Evolutionary conservation across 805 yeast species (phyloP).

Genomic region (Danielozyma ontarioensis): DNA sequence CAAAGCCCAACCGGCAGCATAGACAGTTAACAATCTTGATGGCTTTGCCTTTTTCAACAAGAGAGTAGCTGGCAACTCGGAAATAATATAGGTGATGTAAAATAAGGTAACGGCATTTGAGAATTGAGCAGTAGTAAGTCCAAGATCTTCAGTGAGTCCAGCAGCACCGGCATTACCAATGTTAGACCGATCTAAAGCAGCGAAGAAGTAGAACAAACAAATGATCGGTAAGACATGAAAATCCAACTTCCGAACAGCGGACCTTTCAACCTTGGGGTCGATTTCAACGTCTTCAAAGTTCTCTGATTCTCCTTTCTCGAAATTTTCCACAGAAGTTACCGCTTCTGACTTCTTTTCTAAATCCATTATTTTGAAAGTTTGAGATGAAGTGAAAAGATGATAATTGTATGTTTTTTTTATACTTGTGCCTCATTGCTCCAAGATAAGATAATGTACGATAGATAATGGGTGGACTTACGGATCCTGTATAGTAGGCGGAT

Average conservation of each 20-base stretch:
- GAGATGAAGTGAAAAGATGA: too few species aligned
- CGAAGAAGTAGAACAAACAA: constrained; percentile 38
- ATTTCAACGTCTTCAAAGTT: constrained; percentile 7
- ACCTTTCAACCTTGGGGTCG: constrained; percentile 17
- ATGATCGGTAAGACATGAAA: constrained; percentile 38
- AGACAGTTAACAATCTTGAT: constrained; percentile 22
- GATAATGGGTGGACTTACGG: too few species aligned
- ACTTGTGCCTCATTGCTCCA: too few species aligned
- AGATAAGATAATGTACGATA: too few species aligned
- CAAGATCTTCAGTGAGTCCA: constrained; percentile 40
- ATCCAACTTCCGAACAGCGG: constrained; percentile 40
- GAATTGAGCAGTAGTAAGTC: constrained; percentile 33
- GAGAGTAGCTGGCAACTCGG: constrained; percentile 32
- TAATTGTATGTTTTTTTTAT: too few species aligned
- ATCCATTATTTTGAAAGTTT: too few species aligned
- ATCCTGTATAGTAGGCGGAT: too few species aligned
- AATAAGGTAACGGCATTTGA: constrained; percentile 42
- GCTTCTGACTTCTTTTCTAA: too few species aligned
- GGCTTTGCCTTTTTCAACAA: constrained; percentile 31
- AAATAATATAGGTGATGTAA: constrained; percentile 43
- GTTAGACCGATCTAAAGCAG: constrained; percentile 50
- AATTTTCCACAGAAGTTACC: too few species aligned
- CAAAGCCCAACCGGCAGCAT: constrained; percentile 33
- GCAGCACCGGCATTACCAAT: constrained; percentile 57
- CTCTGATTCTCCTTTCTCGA: too few species aligned